These are phyloP conservation scores for Bipolaris sorokiniana DNA, from an alignment of 2,329 filamentous ascomycete genomes.

Conservation along the genomic window DNA sequence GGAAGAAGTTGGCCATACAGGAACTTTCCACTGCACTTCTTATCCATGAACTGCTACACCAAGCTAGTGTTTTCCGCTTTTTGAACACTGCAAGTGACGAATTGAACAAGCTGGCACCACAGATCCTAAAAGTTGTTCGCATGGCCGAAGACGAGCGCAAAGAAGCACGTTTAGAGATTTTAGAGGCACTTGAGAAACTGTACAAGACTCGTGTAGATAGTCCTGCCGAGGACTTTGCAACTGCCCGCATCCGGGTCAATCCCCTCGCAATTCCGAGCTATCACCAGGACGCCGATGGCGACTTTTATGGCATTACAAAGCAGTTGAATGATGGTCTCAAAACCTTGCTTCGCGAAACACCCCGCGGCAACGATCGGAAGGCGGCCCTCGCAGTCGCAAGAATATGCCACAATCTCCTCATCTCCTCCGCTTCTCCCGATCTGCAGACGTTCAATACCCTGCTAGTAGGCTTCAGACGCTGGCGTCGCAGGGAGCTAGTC, in stretches of 20 bases:
- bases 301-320: constrained; percentile 39
- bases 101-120: constrained; percentile 25
- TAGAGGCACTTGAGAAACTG: constrained; percentile 23
- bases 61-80: constrained; percentile 16
- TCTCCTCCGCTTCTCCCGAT: constrained; percentile 66
- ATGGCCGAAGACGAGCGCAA: constrained; percentile 6
- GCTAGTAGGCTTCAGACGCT: constrained; percentile 64
- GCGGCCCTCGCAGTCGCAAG: constrained; percentile 33
- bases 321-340: constrained; percentile 43
- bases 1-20: constrained; percentile 53
- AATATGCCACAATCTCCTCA: constrained; percentile 69
- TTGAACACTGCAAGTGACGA: constrained; percentile 5
- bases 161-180: constrained; percentile 23
- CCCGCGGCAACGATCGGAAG: constrained; percentile 18
- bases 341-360: constrained; percentile 23
- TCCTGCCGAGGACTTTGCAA: constrained; percentile 18
- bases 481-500: constrained; percentile 33
- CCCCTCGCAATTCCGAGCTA: constrained; percentile 41
- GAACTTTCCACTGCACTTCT: constrained; percentile 51
- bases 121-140: constrained; percentile 25
- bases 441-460: constrained; percentile 75
- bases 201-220: constrained; percentile 14
- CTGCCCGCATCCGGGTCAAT: constrained; percentile 13
- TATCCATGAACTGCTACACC: constrained; percentile 45
- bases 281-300: constrained; percentile 47